Evolutionary conservation across 208 protist species (phyloP).

Genomic region (Herpetomonas samuelpessoai): DNA sequence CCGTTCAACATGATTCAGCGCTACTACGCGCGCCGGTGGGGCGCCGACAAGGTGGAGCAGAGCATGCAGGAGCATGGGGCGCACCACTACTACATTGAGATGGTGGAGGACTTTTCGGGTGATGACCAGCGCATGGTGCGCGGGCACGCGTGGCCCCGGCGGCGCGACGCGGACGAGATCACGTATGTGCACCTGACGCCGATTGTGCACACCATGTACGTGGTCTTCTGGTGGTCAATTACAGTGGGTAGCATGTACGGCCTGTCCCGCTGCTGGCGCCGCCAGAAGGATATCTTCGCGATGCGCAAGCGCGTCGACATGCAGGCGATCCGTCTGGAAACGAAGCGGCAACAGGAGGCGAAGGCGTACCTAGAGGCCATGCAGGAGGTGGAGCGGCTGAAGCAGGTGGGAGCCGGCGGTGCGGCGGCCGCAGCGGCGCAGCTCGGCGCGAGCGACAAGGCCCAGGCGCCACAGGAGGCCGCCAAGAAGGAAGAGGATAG

Average conservation of each 20-base stretch:
- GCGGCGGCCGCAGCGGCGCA: constrained; percentile 11
- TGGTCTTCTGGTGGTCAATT: constrained; percentile 84
- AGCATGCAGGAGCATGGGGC: constrained; percentile 46
- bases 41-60: constrained; percentile 20
- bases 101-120: constrained; percentile 86
- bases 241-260: constrained; percentile 75
- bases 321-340: constrained; percentile 53
- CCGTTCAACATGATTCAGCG: constrained; percentile 70
- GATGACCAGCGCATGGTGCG: constrained; percentile 86
- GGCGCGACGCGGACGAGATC: constrained; percentile 72
- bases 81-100: constrained; percentile 84
- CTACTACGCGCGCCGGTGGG: constrained; percentile 79
- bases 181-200: constrained; percentile 85
- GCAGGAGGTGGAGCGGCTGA: constrained; percentile 59
- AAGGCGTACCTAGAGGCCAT: constrained; percentile 58
- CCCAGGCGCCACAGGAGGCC: too few species aligned
- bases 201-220: constrained; percentile 85
- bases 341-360: constrained; percentile 62
- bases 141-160: constrained; percentile 69
- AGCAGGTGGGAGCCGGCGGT: constrained; percentile 29
- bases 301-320: constrained; percentile 48
- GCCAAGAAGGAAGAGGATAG: constrained; percentile 3
- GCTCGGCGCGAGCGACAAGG: neutral
- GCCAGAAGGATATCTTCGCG: constrained; percentile 67
- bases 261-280: constrained; percentile 68